Conservation (phyloP, 768 basidiomycete species). For the Lepiota brunneoincarnata region DNA sequence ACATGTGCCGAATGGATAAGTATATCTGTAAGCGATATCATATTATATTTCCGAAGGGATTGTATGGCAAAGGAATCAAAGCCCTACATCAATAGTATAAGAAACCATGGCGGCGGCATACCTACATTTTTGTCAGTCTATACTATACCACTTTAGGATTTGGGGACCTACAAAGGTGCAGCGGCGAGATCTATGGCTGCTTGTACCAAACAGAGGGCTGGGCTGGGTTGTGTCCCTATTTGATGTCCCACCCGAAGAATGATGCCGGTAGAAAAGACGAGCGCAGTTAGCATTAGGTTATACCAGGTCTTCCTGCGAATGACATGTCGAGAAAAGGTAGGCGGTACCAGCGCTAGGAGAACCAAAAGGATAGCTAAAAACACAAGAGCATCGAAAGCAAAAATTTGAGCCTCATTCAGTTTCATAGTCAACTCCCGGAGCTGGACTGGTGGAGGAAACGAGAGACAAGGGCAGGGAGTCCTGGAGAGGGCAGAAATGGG, state of each 20-base stretch:
- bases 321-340: constrained; percentile 1
- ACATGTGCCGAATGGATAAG: constrained; percentile 9
- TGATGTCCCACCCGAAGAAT: constrained; percentile 4
- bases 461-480: neutral
- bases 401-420: neutral
- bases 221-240: neutral
- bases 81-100: constrained; percentile 1
- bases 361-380: constrained; percentile 6
- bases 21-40: neutral
- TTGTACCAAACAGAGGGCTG: constrained; percentile 1
- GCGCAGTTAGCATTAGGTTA: constrained; percentile 1
- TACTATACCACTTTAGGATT: too few species aligned
- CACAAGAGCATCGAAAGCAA: constrained; percentile 9
- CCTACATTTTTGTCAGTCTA: neutral
- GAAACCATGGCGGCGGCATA: neutral
- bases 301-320: constrained; percentile 12
- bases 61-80: neutral
- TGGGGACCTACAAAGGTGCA: neutral
- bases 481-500: neutral
- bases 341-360: constrained; percentile 7
- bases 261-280: neutral
- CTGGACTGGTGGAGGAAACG: neutral
- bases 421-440: constrained; percentile 8
- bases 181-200: neutral
- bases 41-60: neutral